These are phyloP conservation scores for Globisporangium mamillatum DNA, from an alignment of 352 stramenopile species.

Conservation along the genomic window DNA sequence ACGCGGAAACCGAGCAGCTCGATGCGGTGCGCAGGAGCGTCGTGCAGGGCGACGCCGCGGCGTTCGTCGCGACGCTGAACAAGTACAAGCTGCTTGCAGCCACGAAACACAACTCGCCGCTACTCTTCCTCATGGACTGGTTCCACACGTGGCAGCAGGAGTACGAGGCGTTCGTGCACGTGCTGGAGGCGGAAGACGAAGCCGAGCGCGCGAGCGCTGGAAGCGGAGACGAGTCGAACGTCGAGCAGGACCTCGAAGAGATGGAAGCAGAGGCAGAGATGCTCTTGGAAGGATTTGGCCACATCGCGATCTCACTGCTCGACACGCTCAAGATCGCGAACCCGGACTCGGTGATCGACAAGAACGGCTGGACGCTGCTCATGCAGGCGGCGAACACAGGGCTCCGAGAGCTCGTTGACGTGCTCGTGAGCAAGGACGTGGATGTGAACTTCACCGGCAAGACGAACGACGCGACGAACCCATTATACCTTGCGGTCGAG, in stretches of 20 bases:
- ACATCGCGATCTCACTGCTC: slow-evolving; percentile 47
- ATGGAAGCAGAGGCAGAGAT: slow-evolving; percentile 68
- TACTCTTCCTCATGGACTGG: slow-evolving; percentile 82
- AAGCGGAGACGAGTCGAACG: slow-evolving; percentile 24
- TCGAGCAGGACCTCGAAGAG: slow-evolving; percentile 69
- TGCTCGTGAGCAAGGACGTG: slow-evolving; percentile 44
- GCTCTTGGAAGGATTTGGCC: slow-evolving; percentile 65
- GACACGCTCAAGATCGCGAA: slow-evolving; percentile 37
- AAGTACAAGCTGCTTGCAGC: slow-evolving; percentile 24
- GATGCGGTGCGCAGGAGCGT: slow-evolving; percentile 64
- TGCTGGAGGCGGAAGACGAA: slow-evolving; percentile 57
- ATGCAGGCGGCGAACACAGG: slow-evolving; percentile 84
- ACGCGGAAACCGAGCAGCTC: slow-evolving; percentile 33
- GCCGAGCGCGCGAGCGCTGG: slow-evolving; percentile 17
- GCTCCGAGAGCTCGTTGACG: slow-evolving; percentile 51
- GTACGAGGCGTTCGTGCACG: slow-evolving; percentile 78
- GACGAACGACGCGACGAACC: slow-evolving; percentile 47
- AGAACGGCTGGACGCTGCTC: slow-evolving; percentile 79
- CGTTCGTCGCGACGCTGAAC: slow-evolving; percentile 38
- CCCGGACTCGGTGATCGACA: slow-evolving; percentile 55
- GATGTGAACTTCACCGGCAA: slow-evolving; percentile 61
- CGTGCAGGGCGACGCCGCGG: slow-evolving; percentile 42
- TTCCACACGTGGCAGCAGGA: slow-evolving; percentile 86
- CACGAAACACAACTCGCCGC: slow-evolving; percentile 33
- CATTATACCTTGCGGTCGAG: slow-evolving; percentile 71